Evolutionary conservation across 352 stramenopile species (phyloP).

Genomic region (Pythium sukuiense): DNA sequence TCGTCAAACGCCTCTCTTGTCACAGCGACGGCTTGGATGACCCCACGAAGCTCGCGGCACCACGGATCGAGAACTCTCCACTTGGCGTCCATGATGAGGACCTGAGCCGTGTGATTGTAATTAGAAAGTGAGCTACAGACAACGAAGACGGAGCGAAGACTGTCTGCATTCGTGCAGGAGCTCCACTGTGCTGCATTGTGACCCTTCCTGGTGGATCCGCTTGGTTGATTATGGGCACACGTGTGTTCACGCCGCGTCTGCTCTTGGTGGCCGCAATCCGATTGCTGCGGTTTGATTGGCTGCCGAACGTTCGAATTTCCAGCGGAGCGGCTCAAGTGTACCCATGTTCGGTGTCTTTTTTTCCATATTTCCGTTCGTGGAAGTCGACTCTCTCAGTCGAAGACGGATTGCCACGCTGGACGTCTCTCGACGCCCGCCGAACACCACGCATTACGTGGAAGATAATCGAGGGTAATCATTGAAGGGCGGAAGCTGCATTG

Average conservation of each 20-base stretch:
- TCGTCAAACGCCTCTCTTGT: background rate
- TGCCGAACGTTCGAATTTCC: background rate
- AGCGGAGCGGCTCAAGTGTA: background rate
- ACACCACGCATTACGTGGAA: background rate
- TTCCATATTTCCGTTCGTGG: slow-evolving; percentile 9
- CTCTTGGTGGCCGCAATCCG: background rate
- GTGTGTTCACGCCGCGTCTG: background rate
- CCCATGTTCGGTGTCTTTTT: background rate
- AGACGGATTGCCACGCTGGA: background rate
- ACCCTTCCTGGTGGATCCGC: background rate
- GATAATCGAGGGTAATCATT: background rate
- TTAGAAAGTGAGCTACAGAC: background rate
- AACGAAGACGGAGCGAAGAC: background rate
- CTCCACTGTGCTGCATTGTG: background rate
- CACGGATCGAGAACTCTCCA: slow-evolving; percentile 15
- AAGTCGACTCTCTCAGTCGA: background rate
- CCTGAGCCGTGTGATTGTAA: background rate
- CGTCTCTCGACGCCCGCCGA: background rate
- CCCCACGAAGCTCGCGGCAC: slow-evolving; percentile 14
- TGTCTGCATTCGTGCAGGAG: background rate
- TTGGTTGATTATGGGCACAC: background rate
- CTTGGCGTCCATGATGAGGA: slow-evolving; percentile 6
- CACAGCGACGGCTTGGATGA: slow-evolving; percentile 8
- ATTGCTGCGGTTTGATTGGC: background rate
- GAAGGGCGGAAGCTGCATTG: background rate